Conservation (phyloP, 208 protist species). For the Acanthamoeba sp. region DNA sequence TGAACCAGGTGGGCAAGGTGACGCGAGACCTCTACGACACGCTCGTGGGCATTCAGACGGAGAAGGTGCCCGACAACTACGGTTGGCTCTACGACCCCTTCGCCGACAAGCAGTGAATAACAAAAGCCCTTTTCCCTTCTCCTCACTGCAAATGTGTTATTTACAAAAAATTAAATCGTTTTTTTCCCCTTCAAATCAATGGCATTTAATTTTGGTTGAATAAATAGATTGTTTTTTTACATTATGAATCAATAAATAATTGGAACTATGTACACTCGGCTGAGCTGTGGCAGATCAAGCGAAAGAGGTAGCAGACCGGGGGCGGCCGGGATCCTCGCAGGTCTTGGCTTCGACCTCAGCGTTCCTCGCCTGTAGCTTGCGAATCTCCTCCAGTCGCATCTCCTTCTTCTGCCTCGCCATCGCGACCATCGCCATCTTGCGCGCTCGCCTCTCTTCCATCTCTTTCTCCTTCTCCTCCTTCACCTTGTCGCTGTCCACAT, state of each 20-base stretch:
- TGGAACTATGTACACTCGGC: not conserved
- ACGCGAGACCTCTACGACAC: constrained; percentile 71
- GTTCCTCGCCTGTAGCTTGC: not conserved
- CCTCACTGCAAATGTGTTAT: not conserved
- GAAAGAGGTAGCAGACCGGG: not conserved
- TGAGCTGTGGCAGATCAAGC: not conserved
- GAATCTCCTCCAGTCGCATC: not conserved
- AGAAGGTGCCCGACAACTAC: constrained; percentile 38
- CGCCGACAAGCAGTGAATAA: constrained; percentile 29
- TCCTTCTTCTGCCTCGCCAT: not conserved
- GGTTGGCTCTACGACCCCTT: constrained; percentile 74
- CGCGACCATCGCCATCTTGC: constrained; percentile 37
- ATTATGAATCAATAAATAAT: constrained; percentile 1
- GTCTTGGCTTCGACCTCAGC: constrained; percentile 13
- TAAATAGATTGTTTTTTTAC: not conserved
- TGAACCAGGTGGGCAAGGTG: constrained; percentile 56
- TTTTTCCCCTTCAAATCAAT: not conserved
- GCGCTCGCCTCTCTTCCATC: not conserved
- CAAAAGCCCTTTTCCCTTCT: not conserved
- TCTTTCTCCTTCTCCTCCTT: not conserved
- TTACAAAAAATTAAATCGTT: not conserved
- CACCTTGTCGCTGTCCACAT: not conserved
- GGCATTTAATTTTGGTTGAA: too few relatives aligned
- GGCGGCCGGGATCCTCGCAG: not conserved
- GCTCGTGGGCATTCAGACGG: constrained; percentile 70